Percentiles rank a stretch among this genome's conserved stretches.
These are phyloP conservation scores for Vachellia collinsii DNA, from an alignment of 306 rosid genomes.

Conservation along the genomic window DNA sequence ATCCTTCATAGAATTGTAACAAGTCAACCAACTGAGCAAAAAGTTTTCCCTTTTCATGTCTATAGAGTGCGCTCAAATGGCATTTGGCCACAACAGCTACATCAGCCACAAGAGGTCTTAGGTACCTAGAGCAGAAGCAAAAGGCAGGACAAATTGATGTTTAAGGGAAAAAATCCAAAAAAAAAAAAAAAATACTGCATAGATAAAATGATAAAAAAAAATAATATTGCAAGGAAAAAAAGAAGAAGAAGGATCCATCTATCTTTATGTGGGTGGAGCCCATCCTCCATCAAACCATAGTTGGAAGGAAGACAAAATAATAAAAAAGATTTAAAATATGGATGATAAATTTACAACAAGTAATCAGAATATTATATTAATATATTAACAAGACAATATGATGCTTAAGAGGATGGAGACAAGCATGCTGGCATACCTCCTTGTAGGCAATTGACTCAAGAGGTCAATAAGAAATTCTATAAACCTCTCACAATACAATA, in stretches of 20 bases:
- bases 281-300: slow-evolving; percentile 22
- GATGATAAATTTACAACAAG: slow-evolving; percentile 22
- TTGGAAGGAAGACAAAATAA: slow-evolving; percentile 7
- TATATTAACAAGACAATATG: slow-evolving; percentile 5
- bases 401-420: slow-evolving; percentile 16
- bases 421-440: slow-evolving; percentile 66
- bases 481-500: slow-evolving; percentile 96
- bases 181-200: background rate
- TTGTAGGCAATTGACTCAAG: slow-evolving; percentile 93
- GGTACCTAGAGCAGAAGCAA: slow-evolving; percentile 57
- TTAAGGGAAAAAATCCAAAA: background rate
- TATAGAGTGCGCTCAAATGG: slow-evolving; percentile 91
- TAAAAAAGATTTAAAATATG: slow-evolving; percentile 8
- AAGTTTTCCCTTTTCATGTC: slow-evolving; percentile 90
- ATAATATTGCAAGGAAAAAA: background rate
- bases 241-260: background rate
- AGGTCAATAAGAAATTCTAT: slow-evolving; percentile 98
- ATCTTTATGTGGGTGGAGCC: slow-evolving; percentile 17
- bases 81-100: slow-evolving; percentile 98
- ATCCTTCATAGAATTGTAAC: slow-evolving; percentile 90
- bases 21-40: slow-evolving; percentile 95
- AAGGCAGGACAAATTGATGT: slow-evolving; percentile 3
- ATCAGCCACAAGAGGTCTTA: slow-evolving; percentile 96
- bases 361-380: slow-evolving; percentile 15
- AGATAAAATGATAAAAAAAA: slow-evolving; percentile 18